Conservation (phyloP, 306 rosid species). For the Prunus padus region DNA sequence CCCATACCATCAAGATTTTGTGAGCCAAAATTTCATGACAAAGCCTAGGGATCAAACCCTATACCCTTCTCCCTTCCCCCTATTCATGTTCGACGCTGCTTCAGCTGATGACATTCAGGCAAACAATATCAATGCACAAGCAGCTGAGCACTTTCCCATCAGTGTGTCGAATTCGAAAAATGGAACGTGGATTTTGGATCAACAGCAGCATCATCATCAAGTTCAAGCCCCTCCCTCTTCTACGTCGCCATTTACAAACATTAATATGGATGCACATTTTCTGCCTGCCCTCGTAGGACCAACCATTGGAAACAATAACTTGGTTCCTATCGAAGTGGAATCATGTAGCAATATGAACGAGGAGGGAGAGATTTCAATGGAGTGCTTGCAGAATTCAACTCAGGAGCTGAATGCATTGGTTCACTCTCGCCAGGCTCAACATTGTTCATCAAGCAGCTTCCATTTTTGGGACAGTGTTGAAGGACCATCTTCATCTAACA, state of each 20-base stretch:
- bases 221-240: conserved; percentile 29
- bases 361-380: conserved; percentile 47
- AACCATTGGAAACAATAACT: conserved; percentile 19
- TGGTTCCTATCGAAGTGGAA: too few species aligned
- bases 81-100: conserved; percentile 57
- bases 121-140: background rate
- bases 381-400: conserved; percentile 34
- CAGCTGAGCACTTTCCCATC: background rate
- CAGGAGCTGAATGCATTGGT: too few species aligned
- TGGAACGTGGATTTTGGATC: background rate
- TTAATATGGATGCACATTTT: conserved; percentile 24
- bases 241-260: conserved; percentile 27
- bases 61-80: conserved; percentile 53
- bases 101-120: background rate
- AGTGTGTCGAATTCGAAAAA: background rate
- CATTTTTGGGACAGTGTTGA: conserved; percentile 1
- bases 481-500: background rate
- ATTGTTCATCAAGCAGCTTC: conserved; percentile 31
- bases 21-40: conserved; percentile 26
- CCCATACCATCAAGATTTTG: background rate
- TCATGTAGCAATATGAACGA: conserved; percentile 42
- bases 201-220: conserved; percentile 6
- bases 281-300: conserved; percentile 57
- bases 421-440: conserved; percentile 23
- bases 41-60: conserved; percentile 34